Base-by-base conservation (phyloP, 352 stramenopile species). In the Phytophthora syringae region DNA sequence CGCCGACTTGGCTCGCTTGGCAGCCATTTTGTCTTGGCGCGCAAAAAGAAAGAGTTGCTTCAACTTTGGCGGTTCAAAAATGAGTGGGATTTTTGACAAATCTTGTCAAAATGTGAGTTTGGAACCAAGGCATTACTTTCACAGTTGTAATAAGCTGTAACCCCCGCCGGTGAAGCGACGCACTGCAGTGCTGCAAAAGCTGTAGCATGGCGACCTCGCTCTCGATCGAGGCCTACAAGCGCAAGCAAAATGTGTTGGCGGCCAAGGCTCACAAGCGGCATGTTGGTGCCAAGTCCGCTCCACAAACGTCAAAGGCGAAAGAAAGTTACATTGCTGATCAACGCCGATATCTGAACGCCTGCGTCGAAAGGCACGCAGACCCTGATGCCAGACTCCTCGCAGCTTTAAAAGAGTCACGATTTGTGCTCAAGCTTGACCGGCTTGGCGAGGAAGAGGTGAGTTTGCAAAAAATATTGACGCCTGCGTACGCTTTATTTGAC, bases 151-250 rank as follows among this genome's bases (percentile, higher is more conserved):
- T n/a, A n/a, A n/a, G n/a, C 22, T 34, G 54, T 44, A 64, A 64
- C 56, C 20, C 27, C 56, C 25, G 13, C 2, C 51, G 6, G 21
- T 15, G 44, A 56, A 64, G n/a, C 56, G 56, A 43, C 56, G 54
- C 54, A 13, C 30, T 42, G 36, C 24, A 24, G 16, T 45, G 5
- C 18, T 7, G 15, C 36, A 42, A 15, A 44, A 44, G n/a, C 39
- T 45, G 16, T 9, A 32, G 27, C 16, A 78, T 78, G 70, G 53
- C 66, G 6, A 32, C 70, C 22, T 10, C 65, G 40, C 76, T 90
- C 64, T 88, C 80, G 3, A 88, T 91, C 52, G 79, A 89, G 7
- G 64, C 76, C 36, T 88, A 84, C 70, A 84, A 82, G 62, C 75
- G 70, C 42, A 80, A 82, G 53, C 78, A 88, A 40, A 77, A 82